Evolutionary conservation across 2,329 filamentous ascomycete genomes (phyloP), one percentile per base, ranked within the genome.

Genomic region (Paecilomyces sp.): DNA sequence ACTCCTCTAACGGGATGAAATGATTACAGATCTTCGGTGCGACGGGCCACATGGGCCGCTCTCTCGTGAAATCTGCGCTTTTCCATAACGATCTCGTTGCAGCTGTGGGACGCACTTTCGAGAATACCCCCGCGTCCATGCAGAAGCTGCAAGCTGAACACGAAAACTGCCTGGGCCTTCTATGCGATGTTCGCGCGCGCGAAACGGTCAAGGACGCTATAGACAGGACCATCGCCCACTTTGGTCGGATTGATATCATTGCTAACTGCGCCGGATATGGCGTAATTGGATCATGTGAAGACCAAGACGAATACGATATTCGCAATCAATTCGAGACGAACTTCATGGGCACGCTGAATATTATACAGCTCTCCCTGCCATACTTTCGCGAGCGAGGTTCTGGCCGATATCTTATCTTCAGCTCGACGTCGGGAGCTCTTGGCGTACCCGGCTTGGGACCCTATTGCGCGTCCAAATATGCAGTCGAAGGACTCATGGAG

Each of bases 251-350:
- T 64, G 93, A 97, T 71, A 85, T 96, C 57, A 88, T 97, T 60
- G 92, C 89, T 67, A 97, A 96, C 75, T 96, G 92, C 77, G 92
- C 91, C 12, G 93, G 93, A 15, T 97, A 96, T 76, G 93, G 92
- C 57, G 92, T 99, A 58, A 96, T 97, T 66, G 93, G 91, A 30
- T 88, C 93, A 1, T 97, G 92, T 75, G 94, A 97, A 76, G 94
- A 97, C 76, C 94, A 97, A 77, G 92, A 97, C 74, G 91, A 96
- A 72, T 88, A 92, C 74, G 94, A 97, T 71, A 85, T 97, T 66
- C 89, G 92, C 60, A 93, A 96, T 69, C 94, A 97, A 75, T 97
- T 97, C 77, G 91, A 95, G 80, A 97, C 92, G 24, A 99, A 99
- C 75, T 96, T 97, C 75, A 93, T 96, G 82, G 94, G 94, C 58